These are phyloP conservation scores for Aspergillus candidus DNA, from an alignment of 2,329 filamentous ascomycete species.

Conservation along the genomic window DNA sequence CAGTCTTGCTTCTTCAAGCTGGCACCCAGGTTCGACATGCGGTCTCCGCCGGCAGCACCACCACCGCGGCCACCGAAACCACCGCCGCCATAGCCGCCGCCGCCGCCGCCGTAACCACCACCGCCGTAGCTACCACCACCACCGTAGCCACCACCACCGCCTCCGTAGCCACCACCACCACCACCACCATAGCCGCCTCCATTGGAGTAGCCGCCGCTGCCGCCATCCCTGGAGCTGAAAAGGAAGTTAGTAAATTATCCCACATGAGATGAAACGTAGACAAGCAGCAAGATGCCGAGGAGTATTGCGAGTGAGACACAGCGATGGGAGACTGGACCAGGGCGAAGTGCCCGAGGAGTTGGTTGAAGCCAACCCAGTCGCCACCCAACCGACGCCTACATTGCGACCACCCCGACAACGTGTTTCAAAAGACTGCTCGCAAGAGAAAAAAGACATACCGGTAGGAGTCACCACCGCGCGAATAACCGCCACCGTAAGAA, in stretches of 20 bases:
- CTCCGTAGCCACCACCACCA: constrained; percentile 40
- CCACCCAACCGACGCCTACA: not conserved
- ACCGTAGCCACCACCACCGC: constrained; percentile 22
- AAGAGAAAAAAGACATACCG: constrained; percentile 27
- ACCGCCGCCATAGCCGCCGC: constrained; percentile 28
- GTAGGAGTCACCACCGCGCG: constrained; percentile 51
- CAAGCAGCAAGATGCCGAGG: too few species aligned
- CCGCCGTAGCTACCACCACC: constrained; percentile 30
- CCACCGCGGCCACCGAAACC: constrained; percentile 36
- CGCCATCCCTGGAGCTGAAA: constrained; percentile 37
- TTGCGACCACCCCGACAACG: constrained; percentile 1
- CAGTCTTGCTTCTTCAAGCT: constrained; percentile 82
- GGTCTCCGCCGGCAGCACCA: constrained; percentile 71
- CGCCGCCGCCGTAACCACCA: constrained; percentile 29
- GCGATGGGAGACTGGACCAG: too few species aligned
- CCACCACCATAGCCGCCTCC: constrained; percentile 28
- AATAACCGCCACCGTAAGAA: constrained; percentile 57
- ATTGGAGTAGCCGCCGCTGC: constrained; percentile 45
- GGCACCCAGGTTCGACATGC: constrained; percentile 86
- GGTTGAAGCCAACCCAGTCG: too few species aligned
- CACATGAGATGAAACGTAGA: too few species aligned
- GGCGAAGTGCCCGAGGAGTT: too few species aligned
- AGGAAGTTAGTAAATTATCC: constrained; percentile 7
- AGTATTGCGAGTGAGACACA: too few species aligned
- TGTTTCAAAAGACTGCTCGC: not conserved